phyloP scores from a whole-genome alignment of 2,329 filamentous ascomycete species.

The Exophiala dermatitidis region DNA sequence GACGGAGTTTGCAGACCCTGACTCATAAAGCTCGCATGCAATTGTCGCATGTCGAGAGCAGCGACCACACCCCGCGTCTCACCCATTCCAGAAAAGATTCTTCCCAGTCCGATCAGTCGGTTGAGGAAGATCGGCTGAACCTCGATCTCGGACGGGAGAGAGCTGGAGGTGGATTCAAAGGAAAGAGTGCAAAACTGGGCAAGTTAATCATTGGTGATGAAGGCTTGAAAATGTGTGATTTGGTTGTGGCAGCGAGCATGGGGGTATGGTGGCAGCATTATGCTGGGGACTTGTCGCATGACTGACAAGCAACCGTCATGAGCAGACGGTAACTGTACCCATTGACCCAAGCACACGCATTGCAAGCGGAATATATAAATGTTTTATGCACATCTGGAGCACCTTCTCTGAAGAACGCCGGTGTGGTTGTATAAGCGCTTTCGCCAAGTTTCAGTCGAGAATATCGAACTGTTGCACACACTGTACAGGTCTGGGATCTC shows the following conservation, averaged over 20 bases:
- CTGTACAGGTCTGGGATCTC: no score
- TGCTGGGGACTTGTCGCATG: conserved; percentile 44
- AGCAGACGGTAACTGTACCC: no score
- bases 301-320: neutral
- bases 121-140: conserved; percentile 47
- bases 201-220: conserved; percentile 87
- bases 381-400: no score
- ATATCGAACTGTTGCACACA: no score
- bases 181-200: conserved; percentile 83
- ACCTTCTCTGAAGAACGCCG: no score
- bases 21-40: conserved; percentile 19
- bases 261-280: conserved; percentile 90
- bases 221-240: conserved; percentile 89
- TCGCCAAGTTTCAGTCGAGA: no score
- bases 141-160: conserved; percentile 71
- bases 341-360: no score
- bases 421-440: no score
- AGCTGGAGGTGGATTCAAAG: conserved; percentile 77
- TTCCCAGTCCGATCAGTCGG: neutral
- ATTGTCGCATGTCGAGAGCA: conserved; percentile 9
- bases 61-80: neutral
- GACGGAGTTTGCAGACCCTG: conserved; percentile 23
- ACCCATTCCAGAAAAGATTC: neutral
- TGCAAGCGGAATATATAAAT: no score
- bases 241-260: conserved; percentile 85